Evolutionary conservation across 441 rosid genomes (phyloP).

Genomic region (Daphne laureola): DNA sequence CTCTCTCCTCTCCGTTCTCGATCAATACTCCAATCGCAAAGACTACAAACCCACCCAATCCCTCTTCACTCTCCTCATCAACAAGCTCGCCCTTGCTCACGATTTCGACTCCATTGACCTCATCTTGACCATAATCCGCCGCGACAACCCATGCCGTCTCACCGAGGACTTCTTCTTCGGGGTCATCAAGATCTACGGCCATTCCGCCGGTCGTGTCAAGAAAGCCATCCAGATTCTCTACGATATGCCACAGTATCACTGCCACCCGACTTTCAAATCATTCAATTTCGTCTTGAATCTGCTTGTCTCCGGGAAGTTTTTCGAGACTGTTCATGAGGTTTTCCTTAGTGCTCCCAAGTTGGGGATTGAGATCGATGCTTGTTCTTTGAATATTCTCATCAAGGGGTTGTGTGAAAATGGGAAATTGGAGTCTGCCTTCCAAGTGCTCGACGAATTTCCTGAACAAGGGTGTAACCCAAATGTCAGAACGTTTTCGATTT

Average conservation of each 20-base stretch:
- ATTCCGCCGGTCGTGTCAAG: slow-evolving; percentile 49
- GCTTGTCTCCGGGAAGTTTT: slow-evolving; percentile 58
- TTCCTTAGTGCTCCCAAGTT: slow-evolving; percentile 52
- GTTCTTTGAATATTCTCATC: slow-evolving; percentile 69
- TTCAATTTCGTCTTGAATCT: slow-evolving; percentile 65
- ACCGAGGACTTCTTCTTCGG: slow-evolving; percentile 72
- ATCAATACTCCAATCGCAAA: slow-evolving; percentile 49
- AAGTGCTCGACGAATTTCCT: slow-evolving; percentile 93
- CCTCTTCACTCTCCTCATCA: slow-evolving; percentile 44
- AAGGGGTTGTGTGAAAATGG: slow-evolving; percentile 72
- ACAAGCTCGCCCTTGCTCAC: slow-evolving; percentile 46
- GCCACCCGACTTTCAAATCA: slow-evolving; percentile 64
- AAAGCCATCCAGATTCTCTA: slow-evolving; percentile 50
- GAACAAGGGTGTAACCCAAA: slow-evolving; percentile 54
- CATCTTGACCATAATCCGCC: slow-evolving; percentile 35
- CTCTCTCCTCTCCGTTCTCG: slow-evolving; percentile 36
- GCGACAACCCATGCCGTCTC: slow-evolving; percentile 36
- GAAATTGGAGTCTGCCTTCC: slow-evolving; percentile 49
- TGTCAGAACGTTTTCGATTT: slow-evolving; percentile 62
- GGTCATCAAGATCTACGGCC: slow-evolving; percentile 64
- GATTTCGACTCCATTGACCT: slow-evolving; percentile 63
- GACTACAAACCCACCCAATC: slow-evolving; percentile 74
- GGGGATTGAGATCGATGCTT: slow-evolving; percentile 75
- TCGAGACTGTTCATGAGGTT: slow-evolving; percentile 47
- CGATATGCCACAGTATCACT: slow-evolving; percentile 54